phyloP scores from a whole-genome alignment of 108 stramenopile species.

The Cyclotella cryptica region DNA sequence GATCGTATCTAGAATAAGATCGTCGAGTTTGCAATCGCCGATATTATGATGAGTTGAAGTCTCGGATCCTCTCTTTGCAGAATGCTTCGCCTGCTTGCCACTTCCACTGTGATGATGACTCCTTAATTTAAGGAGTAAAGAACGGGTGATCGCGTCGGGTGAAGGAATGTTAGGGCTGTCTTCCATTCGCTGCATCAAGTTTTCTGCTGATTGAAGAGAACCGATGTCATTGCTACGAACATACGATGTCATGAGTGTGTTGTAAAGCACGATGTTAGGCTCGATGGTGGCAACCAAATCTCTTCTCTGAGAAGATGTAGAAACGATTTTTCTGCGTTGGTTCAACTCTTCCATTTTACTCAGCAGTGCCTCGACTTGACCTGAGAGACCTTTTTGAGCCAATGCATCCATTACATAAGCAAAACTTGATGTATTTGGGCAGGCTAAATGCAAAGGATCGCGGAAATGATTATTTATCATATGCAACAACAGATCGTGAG shows the following conservation, averaged over 20 bases:
- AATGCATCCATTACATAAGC: conserved; percentile 43
- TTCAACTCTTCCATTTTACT: conserved; percentile 41
- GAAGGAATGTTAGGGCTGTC: conserved; percentile 25
- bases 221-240: conserved; percentile 17
- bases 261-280: conserved; percentile 44
- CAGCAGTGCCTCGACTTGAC: conserved; percentile 28
- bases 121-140: conserved; percentile 22
- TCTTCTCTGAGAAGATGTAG: conserved; percentile 4
- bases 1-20: conserved; percentile 33
- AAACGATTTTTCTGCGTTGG: conserved; percentile 21
- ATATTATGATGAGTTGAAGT: conserved; percentile 3
- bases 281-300: conserved; percentile 41
- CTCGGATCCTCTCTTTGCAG: neutral
- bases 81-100: neutral
- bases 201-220: conserved; percentile 30
- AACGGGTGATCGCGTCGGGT: conserved; percentile 29
- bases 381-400: conserved; percentile 25
- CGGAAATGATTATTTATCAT: conserved; percentile 43
- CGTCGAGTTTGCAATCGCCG: conserved; percentile 18
- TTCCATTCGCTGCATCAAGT: conserved; percentile 41
- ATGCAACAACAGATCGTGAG: conserved; percentile 27
- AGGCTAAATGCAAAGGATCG: conserved; percentile 43
- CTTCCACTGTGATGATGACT: neutral
- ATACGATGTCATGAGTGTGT: conserved; percentile 39
- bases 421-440: conserved; percentile 50